Evolutionary conservation across 2,329 filamentous ascomycete species (phyloP), one percentile per base, ranked within the genome.

Genomic region (Colletotrichum gigasporum): DNA sequence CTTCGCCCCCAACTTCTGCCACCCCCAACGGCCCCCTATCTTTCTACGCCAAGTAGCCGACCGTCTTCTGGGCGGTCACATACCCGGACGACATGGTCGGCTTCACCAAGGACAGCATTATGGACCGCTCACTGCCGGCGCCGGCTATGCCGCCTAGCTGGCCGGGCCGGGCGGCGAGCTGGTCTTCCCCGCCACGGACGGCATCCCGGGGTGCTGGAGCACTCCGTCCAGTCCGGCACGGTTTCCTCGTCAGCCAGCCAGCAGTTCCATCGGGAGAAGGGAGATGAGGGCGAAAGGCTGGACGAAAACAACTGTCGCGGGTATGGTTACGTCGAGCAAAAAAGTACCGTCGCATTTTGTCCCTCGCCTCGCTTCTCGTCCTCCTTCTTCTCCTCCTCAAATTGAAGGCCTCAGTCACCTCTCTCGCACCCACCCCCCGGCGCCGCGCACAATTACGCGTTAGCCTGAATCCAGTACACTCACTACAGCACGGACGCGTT

Each of bases 1-100:
- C 10, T 72, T 69, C 28, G 72, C 71, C 3, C 76, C 78, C 2
- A 86, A 83, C 70, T 86, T 85, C 69, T 86, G 86, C 69, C 85
- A 85, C 69, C 69, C 74, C 30, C 83, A 85, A 68, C 79, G 86
- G 68, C 72, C 77, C 24, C 78, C 82, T 52, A 71, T 85, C 5
- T 12, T 73, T 71, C 48, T 71, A 68, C 58, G 56, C 47, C 14
- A 63, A 57, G 7, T 26, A 34, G 3, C 12, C 26, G 0, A 7
- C 56, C 18, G 44, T 68, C 47, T 52, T 63, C 18, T 76, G 73
- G 73, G 69, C 65, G 0, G 73, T 74, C 8, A 76, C 73, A 2
- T 75, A 75, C 57, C 73, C 73, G 11, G 72, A 72, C 65, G 73
- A 76, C 35, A 70, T 80, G 62, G 63, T 76, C 52, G 74, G 74